Evolutionary conservation across 371 early-diverging fungal species (phyloP).

Genomic region (Mucor velutinosus): DNA sequence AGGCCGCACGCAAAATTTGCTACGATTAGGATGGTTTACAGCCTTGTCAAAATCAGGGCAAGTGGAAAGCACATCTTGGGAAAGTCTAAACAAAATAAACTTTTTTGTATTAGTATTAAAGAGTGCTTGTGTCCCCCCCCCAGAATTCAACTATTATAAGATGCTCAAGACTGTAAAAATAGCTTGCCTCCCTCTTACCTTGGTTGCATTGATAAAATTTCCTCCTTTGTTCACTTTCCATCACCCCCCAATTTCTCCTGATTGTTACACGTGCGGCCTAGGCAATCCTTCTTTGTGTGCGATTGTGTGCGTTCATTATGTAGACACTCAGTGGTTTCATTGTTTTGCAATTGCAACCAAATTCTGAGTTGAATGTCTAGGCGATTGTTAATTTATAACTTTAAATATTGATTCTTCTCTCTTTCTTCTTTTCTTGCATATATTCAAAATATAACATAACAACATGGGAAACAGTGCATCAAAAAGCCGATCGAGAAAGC

Average conservation of each 20-base stretch:
- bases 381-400: neutral
- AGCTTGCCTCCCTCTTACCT: neutral
- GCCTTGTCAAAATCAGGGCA: neutral
- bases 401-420: neutral
- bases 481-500: conserved; percentile 6
- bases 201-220: neutral
- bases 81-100: conserved; percentile 1
- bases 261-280: neutral
- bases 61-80: neutral
- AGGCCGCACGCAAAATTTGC: neutral
- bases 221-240: neutral
- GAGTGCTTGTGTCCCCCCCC: neutral
- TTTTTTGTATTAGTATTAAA: neutral
- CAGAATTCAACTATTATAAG: neutral
- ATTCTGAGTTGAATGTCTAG: neutral
- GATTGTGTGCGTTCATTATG: neutral
- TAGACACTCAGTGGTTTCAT: neutral
- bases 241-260: neutral
- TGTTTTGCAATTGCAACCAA: neutral
- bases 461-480: conserved; percentile 21
- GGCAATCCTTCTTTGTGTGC: neutral
- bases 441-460: neutral
- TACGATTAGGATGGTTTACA: neutral
- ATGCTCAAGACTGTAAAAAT: neutral
- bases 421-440: neutral